A percentile compares a stretch with the other conserved stretches of the same genome.
phyloP scores from a whole-genome alignment of 2,329 filamentous ascomycete genomes.

The Penicillium sp. region DNA sequence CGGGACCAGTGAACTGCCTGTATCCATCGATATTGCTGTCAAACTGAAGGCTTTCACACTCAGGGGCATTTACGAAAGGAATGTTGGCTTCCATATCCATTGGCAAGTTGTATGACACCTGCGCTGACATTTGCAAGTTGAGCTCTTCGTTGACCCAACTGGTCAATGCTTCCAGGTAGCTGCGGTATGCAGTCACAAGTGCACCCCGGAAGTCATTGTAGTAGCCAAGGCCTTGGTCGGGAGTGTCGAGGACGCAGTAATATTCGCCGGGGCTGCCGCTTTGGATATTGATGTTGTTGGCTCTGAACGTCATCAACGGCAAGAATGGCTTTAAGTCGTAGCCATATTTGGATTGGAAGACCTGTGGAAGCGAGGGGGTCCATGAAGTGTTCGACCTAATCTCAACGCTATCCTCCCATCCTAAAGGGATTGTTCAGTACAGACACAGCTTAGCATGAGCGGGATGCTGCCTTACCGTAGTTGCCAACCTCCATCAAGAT shows the following conservation, averaged over 20 bases:
- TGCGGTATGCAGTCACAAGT: slow-evolving; percentile 28
- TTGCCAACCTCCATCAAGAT: slow-evolving; percentile 38
- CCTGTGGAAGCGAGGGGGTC: slow-evolving; percentile 34
- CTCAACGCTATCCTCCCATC: slow-evolving; percentile 35
- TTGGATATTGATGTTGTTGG: slow-evolving; percentile 20
- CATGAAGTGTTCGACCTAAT: slow-evolving; percentile 38
- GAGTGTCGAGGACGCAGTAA: slow-evolving; percentile 15
- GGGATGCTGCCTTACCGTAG: slow-evolving; percentile 22
- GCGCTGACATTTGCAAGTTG: slow-evolving; percentile 40
- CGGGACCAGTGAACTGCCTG: slow-evolving; percentile 43
- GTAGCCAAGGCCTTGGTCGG: slow-evolving; percentile 22
- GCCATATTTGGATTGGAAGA: slow-evolving; percentile 34
- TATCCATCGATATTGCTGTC: slow-evolving; percentile 42
- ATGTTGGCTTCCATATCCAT: slow-evolving; percentile 47
- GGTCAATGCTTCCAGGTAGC: slow-evolving; percentile 35
- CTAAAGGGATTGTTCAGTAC: background rate
- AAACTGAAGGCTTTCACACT: slow-evolving; percentile 46
- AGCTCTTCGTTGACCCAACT: slow-evolving; percentile 36
- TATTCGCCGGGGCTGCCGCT: slow-evolving; percentile 7
- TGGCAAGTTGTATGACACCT: slow-evolving; percentile 46
- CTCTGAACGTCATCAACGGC: slow-evolving; percentile 34
- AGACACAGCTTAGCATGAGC: background rate
- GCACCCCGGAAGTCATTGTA: slow-evolving; percentile 25
- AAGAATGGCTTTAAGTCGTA: slow-evolving; percentile 38
- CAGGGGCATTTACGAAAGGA: slow-evolving; percentile 42